Evolutionary conservation across 495 filamentous ascomycete species (phyloP), one percentile per base, ranked within the genome.

Genomic region (Apiosordaria backusii): DNA sequence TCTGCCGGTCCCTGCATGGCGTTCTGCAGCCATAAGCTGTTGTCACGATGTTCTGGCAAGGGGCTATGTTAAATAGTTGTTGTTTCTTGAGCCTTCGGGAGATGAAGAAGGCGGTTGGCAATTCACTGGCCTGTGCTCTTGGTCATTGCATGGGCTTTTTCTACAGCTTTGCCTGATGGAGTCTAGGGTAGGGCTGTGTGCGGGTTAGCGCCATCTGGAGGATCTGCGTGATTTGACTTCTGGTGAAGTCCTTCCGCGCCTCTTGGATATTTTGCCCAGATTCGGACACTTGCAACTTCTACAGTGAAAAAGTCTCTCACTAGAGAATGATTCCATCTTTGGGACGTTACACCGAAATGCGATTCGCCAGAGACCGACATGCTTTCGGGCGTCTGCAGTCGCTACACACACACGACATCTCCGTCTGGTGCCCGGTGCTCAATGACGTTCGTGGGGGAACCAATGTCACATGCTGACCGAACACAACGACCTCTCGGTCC

Each of bases 181-280:
- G 60, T 4, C 40, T 67, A 67, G 65, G 35, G 65, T 63, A 67
- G 61, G 65, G 65, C 65, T 67, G 65, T 67, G 65, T 50, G 40
- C 15, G 62, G 16, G 24, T 59, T 59, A 55, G 62, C 29, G 21
- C 16, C 25, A 55, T 35, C 21, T 40, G 52, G 62, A 57, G 62
- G 62, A 64, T 64, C 52, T 64, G 62, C 62, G 62, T 29, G 45
- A 64, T 35, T 64, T 64, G 26, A 45, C 19, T 27, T 18, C 16
- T 26, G 26, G 26, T 18, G 26, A 59, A 61, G 19, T 22, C 27
- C 23, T 64, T 65, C 54, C 59, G 63, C 27, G 63, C 54, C 53
- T 58, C 29, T 15, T 45, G 63, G 63, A 65, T 58, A 59, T 55
- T 50, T 59, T 58, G 13, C 40, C 63, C 55, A 45, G 21, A 65